Base-by-base conservation (phyloP, 2,329 filamentous ascomycete species). In the Cladobotryum protrusum region DNA sequence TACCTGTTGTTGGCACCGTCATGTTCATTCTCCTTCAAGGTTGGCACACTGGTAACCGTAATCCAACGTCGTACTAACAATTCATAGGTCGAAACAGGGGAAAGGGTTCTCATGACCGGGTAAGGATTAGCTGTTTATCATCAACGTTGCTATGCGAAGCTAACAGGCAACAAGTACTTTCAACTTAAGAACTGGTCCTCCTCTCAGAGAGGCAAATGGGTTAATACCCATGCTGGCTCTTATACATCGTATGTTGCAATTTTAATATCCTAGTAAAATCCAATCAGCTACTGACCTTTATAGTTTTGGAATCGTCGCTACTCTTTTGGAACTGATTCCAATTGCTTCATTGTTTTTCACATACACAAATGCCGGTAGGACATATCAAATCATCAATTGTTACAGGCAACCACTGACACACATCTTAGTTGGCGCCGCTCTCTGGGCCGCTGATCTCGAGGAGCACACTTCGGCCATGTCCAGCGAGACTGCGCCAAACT, bases 401-500 rank as follows among this genome's bases (percentile, higher is more conserved):
- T 29, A 8, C 24, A 29, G 6, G 24, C 6, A 29, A 9, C 11
- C n/a, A 42, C 43, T 54, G 45, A 58, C 57, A 11, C 20, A 35
- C 35, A 1, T n/a, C 19, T 7, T 43, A 83, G 89, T 95, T 52
- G 92, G 90, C 7, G 92, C 91, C 48, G 92, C 92, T 7, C 72
- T 97, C n/a, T 96, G 90, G 90, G 91, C 92, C 37, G 87, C 89
- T 15, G 90, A 95, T 66, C 80, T 95, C 52, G 89, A 95, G 66
- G 65, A 69, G 24, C 74, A 75, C 58, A 70, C 72, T 49, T 73
- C 67, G 9, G 65, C 67, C 37, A 78, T 79, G 74, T 70, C 71
- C 9, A 63, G 70, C 47, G 67, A 71, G 53, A 79, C 76, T 13
- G 76, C 76, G n/a, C 76, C 77, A 1, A 67, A 62, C 13, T 62